Percentiles rank a stretch among this genome's conserved stretches.
Evolutionary conservation across 768 basidiomycete species (phyloP).

Genomic region (Boletus reticuloceps): DNA sequence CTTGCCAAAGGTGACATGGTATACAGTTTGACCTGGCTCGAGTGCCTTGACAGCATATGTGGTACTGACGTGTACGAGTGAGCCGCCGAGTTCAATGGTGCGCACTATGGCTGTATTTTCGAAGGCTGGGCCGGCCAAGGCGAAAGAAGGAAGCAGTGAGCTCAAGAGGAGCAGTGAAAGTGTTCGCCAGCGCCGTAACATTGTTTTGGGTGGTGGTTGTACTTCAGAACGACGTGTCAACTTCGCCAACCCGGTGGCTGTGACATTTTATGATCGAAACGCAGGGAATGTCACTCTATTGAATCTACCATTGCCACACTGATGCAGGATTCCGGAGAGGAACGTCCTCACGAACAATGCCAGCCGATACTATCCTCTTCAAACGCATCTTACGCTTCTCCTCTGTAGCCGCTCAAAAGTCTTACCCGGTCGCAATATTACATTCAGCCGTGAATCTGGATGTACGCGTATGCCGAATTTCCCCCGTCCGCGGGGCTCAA

Average conservation of each 20-base stretch:
- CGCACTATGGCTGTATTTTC: slow-evolving; percentile 90
- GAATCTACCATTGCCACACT: slow-evolving; percentile 70
- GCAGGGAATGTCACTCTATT: too few species aligned
- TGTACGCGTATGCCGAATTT: slow-evolving; percentile 76
- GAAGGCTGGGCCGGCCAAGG: slow-evolving; percentile 53
- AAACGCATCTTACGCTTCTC: slow-evolving; percentile 65
- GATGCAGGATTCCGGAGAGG: slow-evolving; percentile 73
- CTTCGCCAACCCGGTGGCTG: slow-evolving; percentile 2
- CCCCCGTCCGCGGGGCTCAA: slow-evolving; percentile 84
- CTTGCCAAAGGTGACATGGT: slow-evolving; percentile 64
- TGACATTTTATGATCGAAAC: slow-evolving; percentile 3
- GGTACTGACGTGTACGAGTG: slow-evolving; percentile 85
- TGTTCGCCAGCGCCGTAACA: slow-evolving; percentile 46
- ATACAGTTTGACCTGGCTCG: slow-evolving; percentile 55
- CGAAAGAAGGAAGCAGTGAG: slow-evolving; percentile 39
- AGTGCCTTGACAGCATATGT: slow-evolving; percentile 82
- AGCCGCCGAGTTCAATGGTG: slow-evolving; percentile 85
- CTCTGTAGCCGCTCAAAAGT: slow-evolving; percentile 65
- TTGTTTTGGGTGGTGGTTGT: slow-evolving; percentile 34
- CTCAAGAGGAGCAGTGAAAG: slow-evolving; percentile 44
- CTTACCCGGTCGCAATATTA: slow-evolving; percentile 79
- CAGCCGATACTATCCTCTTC: slow-evolving; percentile 76
- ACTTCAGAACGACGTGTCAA: slow-evolving; percentile 20
- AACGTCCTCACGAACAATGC: slow-evolving; percentile 73
- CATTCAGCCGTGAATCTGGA: slow-evolving; percentile 70